These are phyloP conservation scores for Cladosporium colombiae DNA, from an alignment of 2,329 filamentous ascomycete genomes.

Conservation along the genomic window DNA sequence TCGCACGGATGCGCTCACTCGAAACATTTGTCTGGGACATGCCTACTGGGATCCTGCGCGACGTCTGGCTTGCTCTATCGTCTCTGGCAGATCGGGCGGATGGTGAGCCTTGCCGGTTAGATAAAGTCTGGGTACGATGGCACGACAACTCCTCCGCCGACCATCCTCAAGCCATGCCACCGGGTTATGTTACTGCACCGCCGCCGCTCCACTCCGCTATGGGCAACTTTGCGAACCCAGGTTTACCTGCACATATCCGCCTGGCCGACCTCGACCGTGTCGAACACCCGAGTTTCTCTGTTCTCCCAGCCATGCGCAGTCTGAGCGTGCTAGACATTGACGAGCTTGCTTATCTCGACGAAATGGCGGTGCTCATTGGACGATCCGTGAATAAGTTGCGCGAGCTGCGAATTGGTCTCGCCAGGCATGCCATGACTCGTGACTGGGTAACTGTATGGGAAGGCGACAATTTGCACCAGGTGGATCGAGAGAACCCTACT, in stretches of 20 bases:
- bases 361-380: constrained; percentile 76
- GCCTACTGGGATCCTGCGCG: constrained; percentile 78
- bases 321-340: constrained; percentile 79
- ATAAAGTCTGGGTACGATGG: constrained; percentile 78
- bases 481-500: constrained; percentile 62
- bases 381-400: constrained; percentile 65
- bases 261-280: constrained; percentile 54
- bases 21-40: constrained; percentile 87
- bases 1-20: constrained; percentile 79
- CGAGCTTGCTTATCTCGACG: constrained; percentile 78
- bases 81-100: constrained; percentile 65
- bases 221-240: constrained; percentile 11
- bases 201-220: constrained; percentile 22
- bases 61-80: constrained; percentile 77
- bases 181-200: constrained; percentile 23
- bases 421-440: constrained; percentile 52
- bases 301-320: constrained; percentile 72
- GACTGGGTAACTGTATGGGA: constrained; percentile 66
- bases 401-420: constrained; percentile 74
- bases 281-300: constrained; percentile 78
- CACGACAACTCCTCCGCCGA: constrained; percentile 68
- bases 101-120: constrained; percentile 65
- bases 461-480: constrained; percentile 61
- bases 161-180: constrained; percentile 25
- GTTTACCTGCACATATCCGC: constrained; percentile 29